Conservation (phyloP, 2,329 filamentous ascomycete genomes). For the Penicillium sp. region DNA sequence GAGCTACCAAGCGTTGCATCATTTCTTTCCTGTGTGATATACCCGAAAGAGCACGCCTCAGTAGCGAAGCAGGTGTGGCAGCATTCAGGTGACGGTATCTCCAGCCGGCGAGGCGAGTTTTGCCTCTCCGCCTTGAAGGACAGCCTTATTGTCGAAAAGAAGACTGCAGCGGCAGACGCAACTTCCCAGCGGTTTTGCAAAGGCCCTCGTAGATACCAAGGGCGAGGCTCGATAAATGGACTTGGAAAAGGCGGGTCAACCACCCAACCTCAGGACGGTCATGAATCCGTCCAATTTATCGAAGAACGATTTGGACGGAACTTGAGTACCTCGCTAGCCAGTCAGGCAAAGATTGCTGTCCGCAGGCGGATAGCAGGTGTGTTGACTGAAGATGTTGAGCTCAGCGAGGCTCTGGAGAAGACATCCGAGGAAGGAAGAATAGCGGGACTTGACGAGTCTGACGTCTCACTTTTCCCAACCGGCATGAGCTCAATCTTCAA, state of each 20-base stretch:
- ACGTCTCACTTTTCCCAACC: slow-evolving; percentile 85
- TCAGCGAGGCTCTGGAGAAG: slow-evolving; percentile 62
- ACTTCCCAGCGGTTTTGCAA: slow-evolving; percentile 56
- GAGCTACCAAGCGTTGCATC: slow-evolving; percentile 60
- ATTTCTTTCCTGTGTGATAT: slow-evolving; percentile 72
- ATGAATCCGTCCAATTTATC: slow-evolving; percentile 80
- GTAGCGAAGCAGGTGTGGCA: slow-evolving; percentile 97
- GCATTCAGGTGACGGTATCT: slow-evolving; percentile 90
- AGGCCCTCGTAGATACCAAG: slow-evolving; percentile 82
- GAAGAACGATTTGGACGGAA: slow-evolving; percentile 96
- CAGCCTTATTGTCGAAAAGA: slow-evolving; percentile 63
- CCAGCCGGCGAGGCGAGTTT: slow-evolving; percentile 89
- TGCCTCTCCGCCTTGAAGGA: slow-evolving; percentile 77
- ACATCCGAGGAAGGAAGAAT: slow-evolving; percentile 41
- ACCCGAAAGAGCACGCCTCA: slow-evolving; percentile 67
- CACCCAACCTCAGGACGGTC: slow-evolving; percentile 45
- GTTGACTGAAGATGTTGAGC: slow-evolving; percentile 72
- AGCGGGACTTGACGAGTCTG: slow-evolving; percentile 73
- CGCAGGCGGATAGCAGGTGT: slow-evolving; percentile 86
- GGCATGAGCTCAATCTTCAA: slow-evolving; percentile 98
- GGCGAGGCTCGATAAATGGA: slow-evolving; percentile 59
- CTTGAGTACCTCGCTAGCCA: slow-evolving; percentile 76
- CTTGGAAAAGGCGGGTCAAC: slow-evolving; percentile 35
- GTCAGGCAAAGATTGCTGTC: slow-evolving; percentile 84
- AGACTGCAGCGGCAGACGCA: slow-evolving; percentile 30